A percentile compares a stretch with the other conserved stretches of the same genome.
Conservation (phyloP, 305 asterid genomes). For the Solanum hybrid region DNA sequence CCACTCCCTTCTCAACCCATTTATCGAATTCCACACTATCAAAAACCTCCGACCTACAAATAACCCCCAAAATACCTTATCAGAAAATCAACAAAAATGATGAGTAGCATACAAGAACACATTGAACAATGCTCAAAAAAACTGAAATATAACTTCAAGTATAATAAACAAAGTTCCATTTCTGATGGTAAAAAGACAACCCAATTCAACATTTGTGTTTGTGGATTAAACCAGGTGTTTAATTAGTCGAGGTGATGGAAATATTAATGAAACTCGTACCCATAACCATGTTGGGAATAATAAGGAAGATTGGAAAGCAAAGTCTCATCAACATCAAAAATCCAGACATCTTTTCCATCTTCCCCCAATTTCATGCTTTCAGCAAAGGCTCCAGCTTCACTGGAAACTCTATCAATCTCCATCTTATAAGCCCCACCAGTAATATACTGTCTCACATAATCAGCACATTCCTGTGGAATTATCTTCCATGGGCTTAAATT, state of each 20-base stretch:
- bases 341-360: constrained; percentile 57
- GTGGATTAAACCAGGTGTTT: background rate
- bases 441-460: constrained; percentile 50
- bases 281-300: constrained; percentile 56
- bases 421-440: constrained; percentile 27
- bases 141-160: background rate
- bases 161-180: background rate
- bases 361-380: constrained; percentile 30
- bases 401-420: constrained; percentile 43
- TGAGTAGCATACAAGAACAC: background rate
- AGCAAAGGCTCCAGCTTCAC: constrained; percentile 41
- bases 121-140: background rate
- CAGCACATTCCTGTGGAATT: constrained; percentile 48
- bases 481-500: constrained; percentile 61
- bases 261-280: constrained; percentile 8
- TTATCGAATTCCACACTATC: constrained; percentile 43
- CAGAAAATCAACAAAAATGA: background rate
- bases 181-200: background rate
- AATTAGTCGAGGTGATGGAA: background rate
- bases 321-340: constrained; percentile 77
- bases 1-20: constrained; percentile 68
- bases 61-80: background rate
- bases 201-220: background rate
- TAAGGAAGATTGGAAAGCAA: constrained; percentile 73
- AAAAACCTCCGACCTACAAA: constrained; percentile 54